Conservation (phyloP, 495 filamentous ascomycete species). For the Podospora pseudocomata region DNA sequence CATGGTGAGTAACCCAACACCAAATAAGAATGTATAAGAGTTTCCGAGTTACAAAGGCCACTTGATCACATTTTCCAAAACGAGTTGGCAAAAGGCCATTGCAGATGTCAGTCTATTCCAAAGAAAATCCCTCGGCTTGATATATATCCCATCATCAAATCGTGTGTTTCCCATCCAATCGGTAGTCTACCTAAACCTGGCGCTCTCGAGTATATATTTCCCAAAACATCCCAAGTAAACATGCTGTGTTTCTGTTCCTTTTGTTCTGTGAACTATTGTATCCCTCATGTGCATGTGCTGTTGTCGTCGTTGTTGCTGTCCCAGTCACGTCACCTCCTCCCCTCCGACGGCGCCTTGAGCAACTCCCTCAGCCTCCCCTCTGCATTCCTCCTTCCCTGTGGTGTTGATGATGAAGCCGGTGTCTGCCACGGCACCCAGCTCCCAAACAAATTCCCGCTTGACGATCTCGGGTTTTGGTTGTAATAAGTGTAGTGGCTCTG, state of each 20-base stretch:
- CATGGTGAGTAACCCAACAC: no score
- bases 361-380: constrained; percentile 33
- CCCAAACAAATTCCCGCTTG: background rate
- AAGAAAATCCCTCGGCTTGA: no score
- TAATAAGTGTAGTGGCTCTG: background rate
- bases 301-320: background rate
- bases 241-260: background rate
- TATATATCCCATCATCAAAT: no score
- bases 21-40: no score
- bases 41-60: no score
- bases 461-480: background rate
- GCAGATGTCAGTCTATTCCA: no score
- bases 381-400: constrained; percentile 16
- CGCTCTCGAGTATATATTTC: no score
- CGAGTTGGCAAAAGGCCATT: no score
- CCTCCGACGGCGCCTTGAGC: constrained; percentile 9
- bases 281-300: background rate
- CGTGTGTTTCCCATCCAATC: no score
- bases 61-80: no score
- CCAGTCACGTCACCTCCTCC: background rate
- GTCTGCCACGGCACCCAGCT: background rate
- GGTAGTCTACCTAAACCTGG: no score
- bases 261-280: background rate
- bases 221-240: no score
- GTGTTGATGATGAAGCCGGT: background rate